Conservation (phyloP, 345 rosid genomes). For the Populus alba region DNA sequence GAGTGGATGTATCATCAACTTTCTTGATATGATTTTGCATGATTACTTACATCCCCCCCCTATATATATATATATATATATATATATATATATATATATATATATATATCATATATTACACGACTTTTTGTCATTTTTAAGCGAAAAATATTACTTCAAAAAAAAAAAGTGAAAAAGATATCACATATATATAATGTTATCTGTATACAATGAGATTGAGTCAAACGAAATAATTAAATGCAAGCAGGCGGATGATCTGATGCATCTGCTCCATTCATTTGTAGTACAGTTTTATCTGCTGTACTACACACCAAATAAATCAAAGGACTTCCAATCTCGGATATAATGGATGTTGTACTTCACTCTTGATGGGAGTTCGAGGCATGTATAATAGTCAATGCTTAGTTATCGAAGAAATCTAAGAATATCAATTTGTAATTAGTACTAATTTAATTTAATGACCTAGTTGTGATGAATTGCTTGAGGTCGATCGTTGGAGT, state of each 20-base stretch:
- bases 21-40: not conserved
- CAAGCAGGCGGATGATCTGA: not conserved
- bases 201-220: not conserved
- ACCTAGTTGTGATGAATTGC: not conserved
- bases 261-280: not conserved
- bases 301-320: not conserved
- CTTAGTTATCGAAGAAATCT: not conserved
- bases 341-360: not conserved
- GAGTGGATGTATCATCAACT: not conserved
- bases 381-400: not conserved
- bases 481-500: not conserved
- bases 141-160: not conserved
- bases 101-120: not conserved
- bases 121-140: not conserved
- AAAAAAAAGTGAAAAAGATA: no score
- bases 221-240: not conserved
- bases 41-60: not conserved
- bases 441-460: not conserved
- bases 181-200: not conserved
- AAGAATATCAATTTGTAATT: no score
- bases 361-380: not conserved
- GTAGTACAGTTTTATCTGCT: constrained; percentile 31
- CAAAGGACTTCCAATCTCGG: not conserved
- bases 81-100: no score
- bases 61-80: no score